These are phyloP conservation scores for Paragyromitra xinjiangensis DNA, from an alignment of 495 filamentous ascomycete genomes.

Conservation along the genomic window DNA sequence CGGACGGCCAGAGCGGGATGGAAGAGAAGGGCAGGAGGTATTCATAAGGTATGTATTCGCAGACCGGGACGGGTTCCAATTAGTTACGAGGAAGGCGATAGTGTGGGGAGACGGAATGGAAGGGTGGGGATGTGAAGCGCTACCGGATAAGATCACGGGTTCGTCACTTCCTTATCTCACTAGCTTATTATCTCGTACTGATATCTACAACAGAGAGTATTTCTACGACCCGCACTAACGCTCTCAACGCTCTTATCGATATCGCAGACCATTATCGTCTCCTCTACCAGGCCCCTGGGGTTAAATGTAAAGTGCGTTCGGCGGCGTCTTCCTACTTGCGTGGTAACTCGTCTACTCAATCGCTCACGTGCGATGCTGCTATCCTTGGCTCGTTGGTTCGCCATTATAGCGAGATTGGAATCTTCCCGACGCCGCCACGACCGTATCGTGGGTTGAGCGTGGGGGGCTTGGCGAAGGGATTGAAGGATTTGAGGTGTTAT, in stretches of 20 bases:
- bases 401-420: conserved; percentile 19
- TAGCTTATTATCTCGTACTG: background rate
- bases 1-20: background rate
- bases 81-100: conserved; percentile 1
- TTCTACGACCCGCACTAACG: background rate
- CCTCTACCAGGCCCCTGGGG: conserved; percentile 3
- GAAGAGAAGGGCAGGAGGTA: background rate
- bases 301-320: conserved; percentile 9
- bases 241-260: conserved; percentile 11
- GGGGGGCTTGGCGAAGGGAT: background rate
- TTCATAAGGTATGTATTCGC: conserved; percentile 38
- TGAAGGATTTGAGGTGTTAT: conserved; percentile 14
- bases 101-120: background rate
- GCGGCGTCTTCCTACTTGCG: background rate
- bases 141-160: conserved; percentile 24
- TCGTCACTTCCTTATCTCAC: background rate
- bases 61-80: conserved; percentile 14
- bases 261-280: background rate
- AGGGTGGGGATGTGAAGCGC: conserved; percentile 1
- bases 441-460: conserved; percentile 24
- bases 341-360: background rate
- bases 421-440: conserved; percentile 25
- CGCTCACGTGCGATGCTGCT: conserved; percentile 29
- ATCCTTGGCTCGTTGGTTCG: conserved; percentile 36
- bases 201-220: conserved; percentile 9